Conservation (phyloP, 2,329 filamentous ascomycete species). For the Neofusicoccum parvum region DNA sequence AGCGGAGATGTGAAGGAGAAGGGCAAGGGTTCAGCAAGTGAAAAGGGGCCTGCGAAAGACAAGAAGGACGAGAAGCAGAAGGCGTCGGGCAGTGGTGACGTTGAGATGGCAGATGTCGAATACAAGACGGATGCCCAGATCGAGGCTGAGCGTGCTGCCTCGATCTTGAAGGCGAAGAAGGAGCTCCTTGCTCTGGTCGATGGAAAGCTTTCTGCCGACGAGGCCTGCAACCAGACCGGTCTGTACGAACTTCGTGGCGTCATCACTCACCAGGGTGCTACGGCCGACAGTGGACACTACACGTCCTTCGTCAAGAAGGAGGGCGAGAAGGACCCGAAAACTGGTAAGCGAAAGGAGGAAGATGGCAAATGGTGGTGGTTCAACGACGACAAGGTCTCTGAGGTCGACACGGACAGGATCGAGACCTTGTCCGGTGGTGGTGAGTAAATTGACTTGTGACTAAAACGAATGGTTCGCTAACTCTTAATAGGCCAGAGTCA, state of each 20-base stretch:
- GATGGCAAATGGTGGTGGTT: conserved; percentile 99
- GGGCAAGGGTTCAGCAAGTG: conserved; percentile 48
- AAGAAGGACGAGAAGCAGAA: conserved; percentile 48
- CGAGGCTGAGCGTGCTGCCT: conserved; percentile 78
- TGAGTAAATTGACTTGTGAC: conserved; percentile 38
- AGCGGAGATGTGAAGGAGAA: conserved; percentile 45
- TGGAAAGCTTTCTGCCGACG: conserved; percentile 72
- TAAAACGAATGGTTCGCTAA: conserved; percentile 25
- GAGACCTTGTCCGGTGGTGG: conserved; percentile 87
- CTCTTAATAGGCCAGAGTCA: conserved; percentile 65
- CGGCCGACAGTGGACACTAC: conserved; percentile 97
- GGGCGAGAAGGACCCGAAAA: conserved; percentile 69
- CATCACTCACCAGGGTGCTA: conserved; percentile 94
- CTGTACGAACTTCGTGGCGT: conserved; percentile 93
- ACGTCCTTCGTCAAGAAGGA: conserved; percentile 97
- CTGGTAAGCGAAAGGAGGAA: conserved; percentile 76
- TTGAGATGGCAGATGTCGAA: conserved; percentile 69
- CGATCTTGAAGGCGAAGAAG: conserved; percentile 80
- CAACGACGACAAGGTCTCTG: conserved; percentile 95
- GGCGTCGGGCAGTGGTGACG: conserved; percentile 63
- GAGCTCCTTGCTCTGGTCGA: conserved; percentile 80
- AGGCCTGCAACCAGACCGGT: conserved; percentile 87
- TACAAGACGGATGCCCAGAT: conserved; percentile 95
- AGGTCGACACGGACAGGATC: conserved; percentile 90
- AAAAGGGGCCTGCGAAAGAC: conserved; percentile 43